A percentile compares a stretch with the other conserved stretches of the same genome.
Conservation (phyloP, 2,329 filamentous ascomycete species). For the Colletotrichum tropicale region DNA sequence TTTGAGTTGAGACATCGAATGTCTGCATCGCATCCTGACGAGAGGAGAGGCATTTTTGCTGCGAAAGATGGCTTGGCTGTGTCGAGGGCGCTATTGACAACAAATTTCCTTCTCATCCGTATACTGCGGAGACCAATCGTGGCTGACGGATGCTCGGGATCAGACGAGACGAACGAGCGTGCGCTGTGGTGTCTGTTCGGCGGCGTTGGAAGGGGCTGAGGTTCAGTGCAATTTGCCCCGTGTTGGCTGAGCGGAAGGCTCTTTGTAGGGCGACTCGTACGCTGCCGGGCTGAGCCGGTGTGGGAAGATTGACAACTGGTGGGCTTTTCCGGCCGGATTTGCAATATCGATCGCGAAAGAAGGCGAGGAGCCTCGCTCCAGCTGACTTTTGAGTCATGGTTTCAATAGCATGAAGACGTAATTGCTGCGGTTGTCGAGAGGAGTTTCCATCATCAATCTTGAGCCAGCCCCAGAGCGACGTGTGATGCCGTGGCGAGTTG, state of each 20-base stretch:
- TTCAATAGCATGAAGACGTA: neutral
- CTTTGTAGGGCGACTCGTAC: constrained; percentile 1
- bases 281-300: constrained; percentile 1
- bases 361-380: neutral
- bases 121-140: neutral
- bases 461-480: neutral
- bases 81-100: neutral
- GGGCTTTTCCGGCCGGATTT: neutral
- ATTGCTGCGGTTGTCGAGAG: neutral
- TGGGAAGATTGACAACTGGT: neutral
- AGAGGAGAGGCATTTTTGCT: neutral
- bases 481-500: neutral
- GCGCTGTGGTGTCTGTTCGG: neutral
- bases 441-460: neutral
- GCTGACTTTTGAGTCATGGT: neutral
- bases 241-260: constrained; percentile 13
- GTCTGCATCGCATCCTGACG: neutral
- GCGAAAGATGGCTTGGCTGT: neutral
- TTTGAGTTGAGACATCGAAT: constrained; percentile 13
- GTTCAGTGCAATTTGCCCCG: constrained; percentile 16
- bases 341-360: neutral
- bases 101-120: neutral
- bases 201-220: constrained; percentile 11
- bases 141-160: constrained; percentile 3
- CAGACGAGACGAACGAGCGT: neutral